These are phyloP conservation scores for Colletotrichum plurivorum DNA, from an alignment of 2,329 filamentous ascomycete genomes.

Conservation along the genomic window DNA sequence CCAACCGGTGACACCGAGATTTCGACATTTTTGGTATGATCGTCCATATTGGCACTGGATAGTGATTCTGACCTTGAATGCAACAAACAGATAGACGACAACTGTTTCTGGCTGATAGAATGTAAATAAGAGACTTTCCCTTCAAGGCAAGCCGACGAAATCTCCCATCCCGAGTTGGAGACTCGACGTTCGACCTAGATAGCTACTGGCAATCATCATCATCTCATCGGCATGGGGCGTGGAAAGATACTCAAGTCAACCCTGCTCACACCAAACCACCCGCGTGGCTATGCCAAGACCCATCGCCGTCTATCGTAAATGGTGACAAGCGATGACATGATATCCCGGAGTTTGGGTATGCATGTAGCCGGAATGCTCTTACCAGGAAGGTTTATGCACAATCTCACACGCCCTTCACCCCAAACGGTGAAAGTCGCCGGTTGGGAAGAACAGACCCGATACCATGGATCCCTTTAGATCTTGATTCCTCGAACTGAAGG, in stretches of 20 bases:
- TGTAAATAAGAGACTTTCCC: too few relatives aligned
- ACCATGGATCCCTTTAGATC: not conserved
- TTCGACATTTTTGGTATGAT: not conserved
- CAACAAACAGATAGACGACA: not conserved
- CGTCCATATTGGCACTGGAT: not conserved
- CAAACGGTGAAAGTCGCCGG: conserved; percentile 5
- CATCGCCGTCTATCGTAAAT: not conserved
- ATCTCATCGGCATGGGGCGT: not conserved
- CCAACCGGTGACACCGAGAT: not conserved
- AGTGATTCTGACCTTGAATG: not conserved
- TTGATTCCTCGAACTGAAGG: not conserved
- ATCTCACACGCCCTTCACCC: not conserved
- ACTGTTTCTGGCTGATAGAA: not conserved
- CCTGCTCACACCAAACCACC: not conserved
- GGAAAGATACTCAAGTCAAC: not conserved
- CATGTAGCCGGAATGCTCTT: conserved; percentile 6
- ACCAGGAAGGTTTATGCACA: not conserved
- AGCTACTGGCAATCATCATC: not conserved
- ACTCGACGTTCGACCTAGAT: not conserved
- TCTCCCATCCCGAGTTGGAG: too few relatives aligned
- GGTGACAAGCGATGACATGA: not conserved
- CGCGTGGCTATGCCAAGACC: not conserved
- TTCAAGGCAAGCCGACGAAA: too few relatives aligned
- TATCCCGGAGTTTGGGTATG: not conserved
- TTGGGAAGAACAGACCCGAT: not conserved